Evolutionary conservation across 2,329 filamentous ascomycete species (phyloP).

Genomic region (Ophiostoma ulmi): DNA sequence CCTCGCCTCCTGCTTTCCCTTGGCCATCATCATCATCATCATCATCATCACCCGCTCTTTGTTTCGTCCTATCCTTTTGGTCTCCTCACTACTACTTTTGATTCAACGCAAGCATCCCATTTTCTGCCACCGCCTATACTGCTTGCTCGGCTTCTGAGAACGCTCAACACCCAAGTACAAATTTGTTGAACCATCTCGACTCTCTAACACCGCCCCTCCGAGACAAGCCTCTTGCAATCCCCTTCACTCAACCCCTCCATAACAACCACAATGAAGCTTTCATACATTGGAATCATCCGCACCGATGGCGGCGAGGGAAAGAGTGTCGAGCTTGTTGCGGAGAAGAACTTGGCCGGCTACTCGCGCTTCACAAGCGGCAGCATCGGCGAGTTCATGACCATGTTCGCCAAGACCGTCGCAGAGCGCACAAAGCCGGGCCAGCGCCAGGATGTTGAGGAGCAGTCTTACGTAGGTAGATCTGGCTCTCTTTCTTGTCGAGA

Average conservation of each 20-base stretch:
- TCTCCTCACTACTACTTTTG: background rate
- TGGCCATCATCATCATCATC: background rate
- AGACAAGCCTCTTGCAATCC: background rate
- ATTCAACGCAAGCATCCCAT: background rate
- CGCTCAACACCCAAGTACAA: background rate
- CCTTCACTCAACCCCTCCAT: background rate
- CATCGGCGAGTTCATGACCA: constrained; percentile 53
- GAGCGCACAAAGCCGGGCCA: constrained; percentile 69
- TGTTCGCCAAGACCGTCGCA: constrained; percentile 83
- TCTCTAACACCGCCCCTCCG: background rate
- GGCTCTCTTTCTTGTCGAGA: background rate
- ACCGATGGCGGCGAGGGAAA: constrained; percentile 38
- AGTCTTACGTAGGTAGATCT: constrained; percentile 38
- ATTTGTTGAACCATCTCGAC: background rate
- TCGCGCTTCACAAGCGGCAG: constrained; percentile 68
- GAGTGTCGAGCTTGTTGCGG: constrained; percentile 40
- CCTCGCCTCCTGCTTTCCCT: background rate
- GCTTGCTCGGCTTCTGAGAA: background rate
- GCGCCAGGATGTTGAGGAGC: constrained; percentile 78
- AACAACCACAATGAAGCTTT: background rate
- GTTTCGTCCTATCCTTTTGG: background rate
- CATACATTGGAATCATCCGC: background rate
- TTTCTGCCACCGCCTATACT: background rate
- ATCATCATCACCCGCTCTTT: background rate
- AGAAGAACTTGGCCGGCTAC: constrained; percentile 73